Base-by-base conservation (phyloP, 2,329 filamentous ascomycete species). In the Pezicula radicicola region DNA sequence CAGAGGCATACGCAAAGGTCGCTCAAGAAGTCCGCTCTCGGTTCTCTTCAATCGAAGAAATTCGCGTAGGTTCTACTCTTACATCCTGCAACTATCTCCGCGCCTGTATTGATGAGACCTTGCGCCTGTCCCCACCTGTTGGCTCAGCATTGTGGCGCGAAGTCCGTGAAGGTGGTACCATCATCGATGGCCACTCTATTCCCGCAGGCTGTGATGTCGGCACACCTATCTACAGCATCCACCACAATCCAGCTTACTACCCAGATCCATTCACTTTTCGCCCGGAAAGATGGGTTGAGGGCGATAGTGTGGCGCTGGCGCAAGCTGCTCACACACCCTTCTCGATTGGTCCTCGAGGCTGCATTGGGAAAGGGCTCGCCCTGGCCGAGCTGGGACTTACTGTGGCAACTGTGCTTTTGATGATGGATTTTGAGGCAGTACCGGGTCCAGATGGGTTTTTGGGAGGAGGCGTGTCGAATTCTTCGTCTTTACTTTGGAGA, bases 261-360 rank as follows among this genome's bases (percentile, higher is more conserved):
- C 68, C 68, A 2, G 59, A 70, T 35, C 68, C 74, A 1, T 66
- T 68, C 49, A 50, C 55, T 1, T 77, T 68, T 54, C 52, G 70
- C 8, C 74, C 74, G 1, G 71, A 77, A 56, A 66, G 74, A 16
- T 77, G 74, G 74, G 68, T 75, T 35, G 62, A 68, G 16, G 66
- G 64, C 2, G 67, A 13, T 4, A 36, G 27, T 3, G 52, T 50
- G 12, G 40, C 30, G 13, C 4, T 18, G 9, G 51, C 40, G 13
- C 49, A 58, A 36, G 39, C 55, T 6, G n/a, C 41, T n/a, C n/a
- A n/a, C n/a, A n/a, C n/a, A n/a, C 60, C 63, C 0, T 66, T 66
- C 40, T 55, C 52, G 5, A 47, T 59, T 21, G 64, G 64, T 1
- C 53, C 56, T 2, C 30, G 59, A 5, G 49, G 51, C 12, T 66